Conservation (phyloP, 2,329 filamentous ascomycete genomes). For the Phaeosphaeria sp. region DNA sequence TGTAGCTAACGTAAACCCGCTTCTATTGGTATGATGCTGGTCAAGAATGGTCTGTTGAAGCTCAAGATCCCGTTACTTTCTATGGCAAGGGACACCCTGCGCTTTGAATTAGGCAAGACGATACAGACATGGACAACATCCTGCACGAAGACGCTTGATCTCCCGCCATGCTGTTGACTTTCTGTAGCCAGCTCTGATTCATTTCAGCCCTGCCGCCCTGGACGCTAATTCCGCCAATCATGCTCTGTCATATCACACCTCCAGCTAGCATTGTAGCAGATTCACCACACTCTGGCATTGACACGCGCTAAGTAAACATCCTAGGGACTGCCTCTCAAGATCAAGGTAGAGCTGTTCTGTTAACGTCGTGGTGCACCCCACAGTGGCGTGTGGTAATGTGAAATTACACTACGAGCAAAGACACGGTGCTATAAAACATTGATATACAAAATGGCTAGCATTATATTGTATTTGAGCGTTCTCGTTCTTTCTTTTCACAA, state of each 20-base stretch:
- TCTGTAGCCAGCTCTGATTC: not conserved
- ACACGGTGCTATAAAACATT: too few relatives aligned
- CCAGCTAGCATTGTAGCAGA: constrained; percentile 6
- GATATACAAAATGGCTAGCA: too few relatives aligned
- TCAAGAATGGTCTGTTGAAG: too few relatives aligned
- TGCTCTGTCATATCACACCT: constrained; percentile 14
- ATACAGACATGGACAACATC: not conserved
- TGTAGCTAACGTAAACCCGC: too few relatives aligned
- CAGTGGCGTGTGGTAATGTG: not conserved
- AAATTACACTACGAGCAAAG: not conserved
- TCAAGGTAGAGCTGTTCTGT: not conserved
- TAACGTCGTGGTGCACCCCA: not conserved
- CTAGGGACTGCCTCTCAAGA: not conserved
- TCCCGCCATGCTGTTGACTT: not conserved
- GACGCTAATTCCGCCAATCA: constrained; percentile 21
- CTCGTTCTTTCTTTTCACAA: too few relatives aligned
- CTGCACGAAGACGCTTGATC: too few relatives aligned
- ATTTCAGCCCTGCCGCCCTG: constrained; percentile 6
- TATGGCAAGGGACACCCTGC: too few relatives aligned
- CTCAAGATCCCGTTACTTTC: too few relatives aligned
- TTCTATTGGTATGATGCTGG: too few relatives aligned
- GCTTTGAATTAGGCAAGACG: not conserved
- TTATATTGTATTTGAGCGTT: too few relatives aligned
- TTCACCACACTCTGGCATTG: constrained; percentile 6
- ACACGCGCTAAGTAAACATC: not conserved